Percentiles rank a stretch among this genome's conserved stretches.
Conservation (phyloP, 2,329 filamentous ascomycete species). For the Curvularia verruculosa region DNA sequence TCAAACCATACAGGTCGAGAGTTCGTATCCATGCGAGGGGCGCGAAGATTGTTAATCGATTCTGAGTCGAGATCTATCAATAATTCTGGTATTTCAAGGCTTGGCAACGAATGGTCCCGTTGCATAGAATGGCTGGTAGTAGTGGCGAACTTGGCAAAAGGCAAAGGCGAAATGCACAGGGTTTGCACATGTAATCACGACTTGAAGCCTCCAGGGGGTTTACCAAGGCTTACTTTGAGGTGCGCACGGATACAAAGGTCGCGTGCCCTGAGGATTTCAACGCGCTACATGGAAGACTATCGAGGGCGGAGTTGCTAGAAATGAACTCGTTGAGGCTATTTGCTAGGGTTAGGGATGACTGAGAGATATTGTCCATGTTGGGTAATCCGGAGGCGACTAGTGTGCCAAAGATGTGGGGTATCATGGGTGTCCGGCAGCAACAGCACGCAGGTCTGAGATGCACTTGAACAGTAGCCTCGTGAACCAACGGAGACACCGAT, state of each 20-base stretch:
- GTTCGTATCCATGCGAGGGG: not conserved
- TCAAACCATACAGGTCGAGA: not conserved
- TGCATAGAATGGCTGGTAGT: not conserved
- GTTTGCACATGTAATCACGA: not conserved
- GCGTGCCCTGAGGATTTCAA: not conserved
- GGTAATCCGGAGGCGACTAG: slow-evolving; percentile 1
- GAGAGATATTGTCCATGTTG: not conserved
- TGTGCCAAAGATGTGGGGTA: not conserved
- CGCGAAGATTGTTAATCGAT: not conserved
- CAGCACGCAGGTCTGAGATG: not conserved
- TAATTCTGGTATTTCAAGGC: not conserved
- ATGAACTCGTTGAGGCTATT: not conserved
- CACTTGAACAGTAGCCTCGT: not conserved
- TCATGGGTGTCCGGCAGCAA: not conserved
- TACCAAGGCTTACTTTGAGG: not conserved
- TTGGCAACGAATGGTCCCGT: not conserved
- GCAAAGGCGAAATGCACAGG: not conserved
- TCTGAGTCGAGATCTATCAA: not conserved
- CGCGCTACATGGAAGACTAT: not conserved
- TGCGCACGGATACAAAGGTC: not conserved
- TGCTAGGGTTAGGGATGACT: not conserved
- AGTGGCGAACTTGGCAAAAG: not conserved
- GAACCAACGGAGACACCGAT: not conserved
- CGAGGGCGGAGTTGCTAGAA: not conserved
- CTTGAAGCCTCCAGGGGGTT: not conserved